Evolutionary conservation across 768 basidiomycete genomes (phyloP).

Genomic region (Suillus placidus): DNA sequence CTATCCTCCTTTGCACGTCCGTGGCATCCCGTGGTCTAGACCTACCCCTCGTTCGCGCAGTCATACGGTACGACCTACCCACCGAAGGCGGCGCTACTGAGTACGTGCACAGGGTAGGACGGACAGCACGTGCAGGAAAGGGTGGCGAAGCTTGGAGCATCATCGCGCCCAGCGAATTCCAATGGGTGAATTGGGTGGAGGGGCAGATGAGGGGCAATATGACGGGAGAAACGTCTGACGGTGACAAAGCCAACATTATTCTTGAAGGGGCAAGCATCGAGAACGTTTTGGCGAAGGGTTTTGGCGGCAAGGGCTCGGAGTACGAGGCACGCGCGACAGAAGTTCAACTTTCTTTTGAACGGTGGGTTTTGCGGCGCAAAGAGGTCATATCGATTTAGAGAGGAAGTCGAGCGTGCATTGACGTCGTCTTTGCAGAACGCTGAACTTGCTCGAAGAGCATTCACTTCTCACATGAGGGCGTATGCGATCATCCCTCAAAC

Average conservation of each 20-base stretch:
- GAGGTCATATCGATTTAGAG: no score
- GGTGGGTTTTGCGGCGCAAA: no score
- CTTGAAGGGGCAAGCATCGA: constrained; percentile 64
- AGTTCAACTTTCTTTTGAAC: no score
- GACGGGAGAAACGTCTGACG: constrained; percentile 20
- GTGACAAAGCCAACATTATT: constrained; percentile 41
- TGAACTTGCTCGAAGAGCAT: no score
- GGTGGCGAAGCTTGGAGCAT: constrained; percentile 96
- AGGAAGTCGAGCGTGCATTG: no score
- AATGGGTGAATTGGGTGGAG: constrained; percentile 92
- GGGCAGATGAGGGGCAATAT: constrained; percentile 68
- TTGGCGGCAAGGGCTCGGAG: no score
- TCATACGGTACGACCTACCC: constrained; percentile 95
- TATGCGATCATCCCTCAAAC: no score
- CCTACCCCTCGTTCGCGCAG: constrained; percentile 89
- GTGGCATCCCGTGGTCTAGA: constrained; percentile 98
- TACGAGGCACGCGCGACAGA: no score
- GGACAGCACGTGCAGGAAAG: constrained; percentile 94
- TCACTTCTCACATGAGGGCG: no score
- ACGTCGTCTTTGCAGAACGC: no score
- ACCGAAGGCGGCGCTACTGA: constrained; percentile 96
- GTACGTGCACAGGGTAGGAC: constrained; percentile 95
- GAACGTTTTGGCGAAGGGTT: no score
- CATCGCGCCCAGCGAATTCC: constrained; percentile 81
- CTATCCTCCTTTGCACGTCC: constrained; percentile 91